phyloP scores from a whole-genome alignment of 768 basidiomycete genomes.

The Tricholoma furcatifolium region DNA sequence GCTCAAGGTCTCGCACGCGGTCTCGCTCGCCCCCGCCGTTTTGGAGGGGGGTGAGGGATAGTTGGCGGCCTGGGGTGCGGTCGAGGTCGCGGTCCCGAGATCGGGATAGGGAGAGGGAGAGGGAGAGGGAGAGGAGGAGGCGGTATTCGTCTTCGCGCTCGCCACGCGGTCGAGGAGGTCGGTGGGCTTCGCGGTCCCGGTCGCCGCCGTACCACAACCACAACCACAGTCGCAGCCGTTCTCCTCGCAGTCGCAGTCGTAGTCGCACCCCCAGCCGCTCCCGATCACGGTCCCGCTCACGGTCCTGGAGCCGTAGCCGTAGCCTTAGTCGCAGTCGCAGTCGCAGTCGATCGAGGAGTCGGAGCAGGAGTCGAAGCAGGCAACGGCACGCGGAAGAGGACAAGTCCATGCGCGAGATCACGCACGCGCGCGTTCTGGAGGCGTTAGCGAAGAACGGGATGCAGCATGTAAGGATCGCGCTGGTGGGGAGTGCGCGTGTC shows the following conservation, averaged over 20 bases:
- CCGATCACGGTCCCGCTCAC: not conserved
- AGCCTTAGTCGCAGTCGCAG: conserved; percentile 5
- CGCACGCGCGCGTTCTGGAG: conserved; percentile 40
- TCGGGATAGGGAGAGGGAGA: not conserved
- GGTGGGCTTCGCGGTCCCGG: not conserved
- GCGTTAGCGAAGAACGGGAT: conserved; percentile 60
- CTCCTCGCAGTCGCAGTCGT: conserved; percentile 6
- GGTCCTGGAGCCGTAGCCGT: conserved; percentile 23
- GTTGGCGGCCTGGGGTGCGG: not conserved
- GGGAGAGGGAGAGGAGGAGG: conserved; percentile 6
- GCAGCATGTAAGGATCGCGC: conserved; percentile 62
- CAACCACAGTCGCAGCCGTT: conserved; percentile 22
- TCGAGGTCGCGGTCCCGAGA: not conserved
- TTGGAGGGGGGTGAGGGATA: not conserved
- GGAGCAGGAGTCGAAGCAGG: conserved; percentile 7
- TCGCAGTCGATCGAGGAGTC: not conserved
- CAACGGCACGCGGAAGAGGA: conserved; percentile 15
- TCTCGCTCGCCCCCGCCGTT: not conserved
- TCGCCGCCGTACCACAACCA: not conserved
- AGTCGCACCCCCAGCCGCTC: too few species aligned
- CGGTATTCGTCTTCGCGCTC: not conserved
- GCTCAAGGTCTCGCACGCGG: too few species aligned
- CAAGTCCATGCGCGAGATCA: conserved; percentile 28
- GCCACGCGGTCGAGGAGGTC: not conserved
- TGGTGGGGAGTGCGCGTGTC: conserved; percentile 34